Evolutionary conservation across 2,329 filamentous ascomycete genomes (phyloP).

Genomic region (Tolypocladium amazonense): DNA sequence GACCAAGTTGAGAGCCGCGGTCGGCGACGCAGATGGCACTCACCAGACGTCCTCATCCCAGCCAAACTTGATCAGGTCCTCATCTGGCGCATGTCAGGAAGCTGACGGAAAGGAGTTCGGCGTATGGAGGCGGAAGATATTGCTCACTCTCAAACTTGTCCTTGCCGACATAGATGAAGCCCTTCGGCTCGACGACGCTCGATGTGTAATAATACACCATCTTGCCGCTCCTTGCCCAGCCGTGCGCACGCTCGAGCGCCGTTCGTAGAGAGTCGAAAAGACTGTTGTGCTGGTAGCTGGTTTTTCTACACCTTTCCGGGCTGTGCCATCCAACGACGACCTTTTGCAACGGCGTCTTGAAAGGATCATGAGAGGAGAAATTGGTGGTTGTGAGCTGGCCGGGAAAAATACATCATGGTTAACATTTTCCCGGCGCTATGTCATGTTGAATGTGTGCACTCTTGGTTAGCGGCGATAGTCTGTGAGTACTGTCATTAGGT

Average conservation of each 20-base stretch:
- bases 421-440: no score
- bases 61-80: slow-evolving; percentile 89
- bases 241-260: neutral
- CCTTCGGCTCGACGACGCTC: slow-evolving; percentile 67
- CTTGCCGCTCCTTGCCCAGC: neutral
- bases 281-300: no score
- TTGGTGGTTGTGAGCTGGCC: neutral
- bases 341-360: neutral
- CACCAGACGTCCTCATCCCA: slow-evolving; percentile 95
- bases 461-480: neutral
- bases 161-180: slow-evolving; percentile 92
- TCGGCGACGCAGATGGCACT: slow-evolving; percentile 11
- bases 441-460: accelerated
- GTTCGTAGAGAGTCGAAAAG: no score
- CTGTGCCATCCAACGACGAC: no score
- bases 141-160: slow-evolving; percentile 94
- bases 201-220: slow-evolving; percentile 99
- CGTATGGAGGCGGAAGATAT: neutral
- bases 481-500: neutral
- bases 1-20: neutral
- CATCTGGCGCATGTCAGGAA: slow-evolving; percentile 49
- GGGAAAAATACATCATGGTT: neutral
- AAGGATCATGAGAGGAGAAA: neutral
- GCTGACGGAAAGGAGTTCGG: neutral
- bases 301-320: neutral